These are phyloP conservation scores for Talaromyces sp. DNA, from an alignment of 2,329 filamentous ascomycete genomes.

Conservation along the genomic window DNA sequence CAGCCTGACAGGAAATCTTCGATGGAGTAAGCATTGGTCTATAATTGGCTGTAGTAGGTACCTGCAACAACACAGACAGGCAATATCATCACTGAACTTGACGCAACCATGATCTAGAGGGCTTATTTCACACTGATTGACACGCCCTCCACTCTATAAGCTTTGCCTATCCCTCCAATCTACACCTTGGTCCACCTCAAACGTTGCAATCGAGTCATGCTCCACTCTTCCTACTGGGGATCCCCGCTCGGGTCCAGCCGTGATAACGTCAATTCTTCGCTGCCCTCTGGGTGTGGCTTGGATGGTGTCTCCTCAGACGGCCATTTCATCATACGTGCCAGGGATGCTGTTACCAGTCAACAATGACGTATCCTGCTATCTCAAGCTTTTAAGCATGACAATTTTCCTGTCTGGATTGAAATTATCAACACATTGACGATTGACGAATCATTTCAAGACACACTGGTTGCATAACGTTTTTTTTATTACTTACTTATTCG, in stretches of 20 bases:
- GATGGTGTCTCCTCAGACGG: neutral
- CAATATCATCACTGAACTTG: neutral
- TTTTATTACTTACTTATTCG: conserved; percentile 4
- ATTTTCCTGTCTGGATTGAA: neutral
- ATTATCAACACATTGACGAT: neutral
- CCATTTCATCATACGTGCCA: neutral
- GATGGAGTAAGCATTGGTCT: neutral
- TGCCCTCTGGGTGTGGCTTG: neutral
- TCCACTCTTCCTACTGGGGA: neutral
- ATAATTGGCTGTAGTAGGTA: neutral
- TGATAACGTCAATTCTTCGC: neutral
- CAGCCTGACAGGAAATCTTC: neutral
- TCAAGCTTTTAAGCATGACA: neutral
- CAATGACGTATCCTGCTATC: neutral
- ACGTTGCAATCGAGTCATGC: neutral
- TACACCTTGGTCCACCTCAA: neutral
- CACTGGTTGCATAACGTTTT: neutral
- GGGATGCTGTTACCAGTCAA: neutral
- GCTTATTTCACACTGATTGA: neutral
- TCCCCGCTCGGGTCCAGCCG: neutral
- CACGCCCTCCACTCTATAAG: neutral
- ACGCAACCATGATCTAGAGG: conserved; percentile 5
- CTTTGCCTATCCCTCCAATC: neutral
- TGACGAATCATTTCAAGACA: neutral
- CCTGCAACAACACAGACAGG: neutral